These are phyloP conservation scores for Hydnum rufescens DNA, from an alignment of 768 basidiomycete species.

Conservation along the genomic window DNA sequence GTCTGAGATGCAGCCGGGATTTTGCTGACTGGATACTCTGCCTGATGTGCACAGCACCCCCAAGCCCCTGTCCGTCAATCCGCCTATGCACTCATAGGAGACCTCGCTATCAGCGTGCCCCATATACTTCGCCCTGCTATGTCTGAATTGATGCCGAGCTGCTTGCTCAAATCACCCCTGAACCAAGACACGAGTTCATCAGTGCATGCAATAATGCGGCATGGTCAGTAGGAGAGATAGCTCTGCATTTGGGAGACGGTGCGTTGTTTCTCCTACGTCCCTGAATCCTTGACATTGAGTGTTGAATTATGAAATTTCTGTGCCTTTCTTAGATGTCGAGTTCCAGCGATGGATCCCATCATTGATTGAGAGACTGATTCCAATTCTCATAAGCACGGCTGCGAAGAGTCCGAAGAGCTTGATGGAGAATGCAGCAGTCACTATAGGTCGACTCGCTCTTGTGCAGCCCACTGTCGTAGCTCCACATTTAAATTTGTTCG, in stretches of 20 bases:
- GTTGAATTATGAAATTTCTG: not conserved
- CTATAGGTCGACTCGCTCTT: constrained; percentile 87
- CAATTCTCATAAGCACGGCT: constrained; percentile 79
- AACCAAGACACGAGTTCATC: constrained; percentile 84
- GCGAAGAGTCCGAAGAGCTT: constrained; percentile 83
- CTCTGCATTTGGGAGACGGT: constrained; percentile 77
- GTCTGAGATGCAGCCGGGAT: no score
- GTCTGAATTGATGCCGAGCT: constrained; percentile 76
- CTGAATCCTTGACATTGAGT: not conserved
- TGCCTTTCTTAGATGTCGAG: constrained; percentile 33
- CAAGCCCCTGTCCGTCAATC: constrained; percentile 92
- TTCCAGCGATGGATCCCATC: constrained; percentile 85
- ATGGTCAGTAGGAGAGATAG: constrained; percentile 98
- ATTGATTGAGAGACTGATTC: constrained; percentile 72
- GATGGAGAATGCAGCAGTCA: constrained; percentile 96
- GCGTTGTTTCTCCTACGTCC: no score
- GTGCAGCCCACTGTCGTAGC: constrained; percentile 82
- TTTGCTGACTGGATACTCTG: not conserved
- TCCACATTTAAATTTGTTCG: constrained; percentile 75
- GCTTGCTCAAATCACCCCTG: constrained; percentile 73
- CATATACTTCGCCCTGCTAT: constrained; percentile 64
- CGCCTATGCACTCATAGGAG: constrained; percentile 94
- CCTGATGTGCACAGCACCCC: constrained; percentile 35
- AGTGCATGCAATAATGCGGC: constrained; percentile 98
- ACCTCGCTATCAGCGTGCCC: constrained; percentile 95